Conservation (phyloP, 495 filamentous ascomycete species). For the Xylaria palmicola region DNA sequence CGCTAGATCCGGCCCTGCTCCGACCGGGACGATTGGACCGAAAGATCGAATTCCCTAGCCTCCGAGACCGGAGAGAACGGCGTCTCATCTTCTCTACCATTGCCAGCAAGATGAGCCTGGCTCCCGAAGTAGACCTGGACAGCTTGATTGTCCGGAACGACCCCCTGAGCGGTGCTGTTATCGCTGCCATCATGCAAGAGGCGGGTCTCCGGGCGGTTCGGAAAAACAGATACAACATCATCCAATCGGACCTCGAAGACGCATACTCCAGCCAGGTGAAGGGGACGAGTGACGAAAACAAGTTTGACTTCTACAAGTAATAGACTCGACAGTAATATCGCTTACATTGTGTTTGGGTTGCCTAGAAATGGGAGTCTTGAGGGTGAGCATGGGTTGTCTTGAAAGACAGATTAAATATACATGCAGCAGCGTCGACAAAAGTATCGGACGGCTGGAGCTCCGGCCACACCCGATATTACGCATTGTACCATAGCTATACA, state of each 20-base stretch:
- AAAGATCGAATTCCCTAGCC: constrained; percentile 95
- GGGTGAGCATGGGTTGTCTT: not conserved
- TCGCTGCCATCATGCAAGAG: constrained; percentile 99
- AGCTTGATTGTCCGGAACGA: constrained; percentile 95
- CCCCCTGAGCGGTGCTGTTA: constrained; percentile 89
- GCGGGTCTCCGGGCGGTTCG: constrained; percentile 91
- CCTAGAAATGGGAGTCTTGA: not conserved
- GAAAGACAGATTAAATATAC: not conserved
- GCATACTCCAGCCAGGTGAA: constrained; percentile 96
- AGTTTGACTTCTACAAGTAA: constrained; percentile 71
- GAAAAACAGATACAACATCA: constrained; percentile 99
- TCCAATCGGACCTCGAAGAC: constrained; percentile 92
- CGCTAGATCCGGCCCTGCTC: constrained; percentile 88
- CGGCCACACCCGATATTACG: not conserved
- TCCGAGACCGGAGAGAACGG: constrained; percentile 88
- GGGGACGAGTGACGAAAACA: constrained; percentile 74
- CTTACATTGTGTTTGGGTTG: not conserved
- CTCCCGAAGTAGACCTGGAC: constrained; percentile 94
- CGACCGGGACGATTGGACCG: constrained; percentile 93
- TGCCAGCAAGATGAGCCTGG: constrained; percentile 91
- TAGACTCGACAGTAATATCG: constrained; percentile 21
- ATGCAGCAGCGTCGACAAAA: not conserved
- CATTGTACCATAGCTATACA: constrained; percentile 12
- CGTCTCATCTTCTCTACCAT: constrained; percentile 96
- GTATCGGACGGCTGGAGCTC: not conserved